Evolutionary conservation across 192 early-diverging fungal genomes (phyloP).

Genomic region (Jimgerdemannia lactiflua): DNA sequence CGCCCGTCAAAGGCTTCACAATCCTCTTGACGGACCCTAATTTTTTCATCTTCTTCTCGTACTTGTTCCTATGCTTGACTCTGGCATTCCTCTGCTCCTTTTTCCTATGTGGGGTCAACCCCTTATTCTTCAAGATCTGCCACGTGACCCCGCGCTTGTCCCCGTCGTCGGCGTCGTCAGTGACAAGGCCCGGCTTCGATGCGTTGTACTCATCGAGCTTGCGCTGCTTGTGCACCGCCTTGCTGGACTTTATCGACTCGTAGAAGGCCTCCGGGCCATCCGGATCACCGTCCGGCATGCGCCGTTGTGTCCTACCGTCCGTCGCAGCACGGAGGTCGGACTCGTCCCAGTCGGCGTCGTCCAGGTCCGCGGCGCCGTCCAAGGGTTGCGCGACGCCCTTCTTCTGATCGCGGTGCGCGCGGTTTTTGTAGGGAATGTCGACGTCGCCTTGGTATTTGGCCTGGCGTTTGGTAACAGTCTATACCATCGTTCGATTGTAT

Average conservation of each 20-base stretch:
- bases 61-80: conserved; percentile 89
- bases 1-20: conserved; percentile 63
- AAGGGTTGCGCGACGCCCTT: conserved; percentile 39
- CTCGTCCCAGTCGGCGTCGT: conserved; percentile 59
- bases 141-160: conserved; percentile 80
- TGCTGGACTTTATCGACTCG: conserved; percentile 34
- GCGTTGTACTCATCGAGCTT: conserved; percentile 41
- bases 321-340: conserved; percentile 49
- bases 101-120: conserved; percentile 86
- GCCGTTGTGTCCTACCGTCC: conserved; percentile 19
- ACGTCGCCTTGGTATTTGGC: conserved; percentile 65
- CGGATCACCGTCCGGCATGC: conserved; percentile 13
- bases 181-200: conserved; percentile 30
- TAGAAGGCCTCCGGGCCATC: conserved; percentile 60
- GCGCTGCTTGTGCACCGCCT: conserved; percentile 50
- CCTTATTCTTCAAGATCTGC: conserved; percentile 95
- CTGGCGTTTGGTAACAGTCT: conserved; percentile 34
- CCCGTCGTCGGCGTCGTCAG: conserved; percentile 42
- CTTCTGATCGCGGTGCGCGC: conserved; percentile 31
- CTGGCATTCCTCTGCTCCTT: conserved; percentile 94
- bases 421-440: conserved; percentile 80
- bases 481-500: neutral
- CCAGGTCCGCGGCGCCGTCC: conserved; percentile 42
- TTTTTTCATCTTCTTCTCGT: conserved; percentile 89
- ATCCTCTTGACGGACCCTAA: conserved; percentile 75